Evolutionary conservation across 2,329 filamentous ascomycete genomes (phyloP).

Genomic region (Trichoderma sp.): DNA sequence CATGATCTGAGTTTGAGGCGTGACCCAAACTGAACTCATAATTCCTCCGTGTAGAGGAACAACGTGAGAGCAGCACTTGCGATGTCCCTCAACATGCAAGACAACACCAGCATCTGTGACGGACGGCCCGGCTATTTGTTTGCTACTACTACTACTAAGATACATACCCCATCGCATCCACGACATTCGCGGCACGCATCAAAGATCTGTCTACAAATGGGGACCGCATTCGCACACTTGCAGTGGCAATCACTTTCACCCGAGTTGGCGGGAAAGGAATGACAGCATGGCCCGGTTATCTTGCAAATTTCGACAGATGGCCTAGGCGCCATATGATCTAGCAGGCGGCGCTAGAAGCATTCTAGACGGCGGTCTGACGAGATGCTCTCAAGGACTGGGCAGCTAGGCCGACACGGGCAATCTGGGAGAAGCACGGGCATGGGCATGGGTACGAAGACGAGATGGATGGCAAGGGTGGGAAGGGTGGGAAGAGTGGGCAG

Average conservation of each 20-base stretch:
- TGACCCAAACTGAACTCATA: no score
- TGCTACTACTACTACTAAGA: no score
- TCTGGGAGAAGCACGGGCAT: slow-evolving; percentile 12
- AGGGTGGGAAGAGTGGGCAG: neutral
- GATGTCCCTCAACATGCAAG: no score
- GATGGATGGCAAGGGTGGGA: neutral
- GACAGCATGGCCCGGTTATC: slow-evolving; percentile 26
- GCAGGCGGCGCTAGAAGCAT: slow-evolving; percentile 19
- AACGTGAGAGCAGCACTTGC: neutral
- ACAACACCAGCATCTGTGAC: no score
- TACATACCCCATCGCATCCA: neutral
- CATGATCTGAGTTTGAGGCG: neutral
- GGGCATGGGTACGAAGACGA: neutral
- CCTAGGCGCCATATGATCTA: slow-evolving; percentile 5
- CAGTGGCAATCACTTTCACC: neutral
- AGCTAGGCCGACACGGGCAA: slow-evolving; percentile 9
- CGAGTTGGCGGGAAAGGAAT: neutral
- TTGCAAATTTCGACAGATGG: slow-evolving; percentile 4
- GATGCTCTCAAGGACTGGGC: slow-evolving; percentile 9
- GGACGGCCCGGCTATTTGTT: no score
- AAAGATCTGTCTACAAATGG: neutral
- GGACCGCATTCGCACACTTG: slow-evolving; percentile 7
- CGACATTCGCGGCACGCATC: neutral
- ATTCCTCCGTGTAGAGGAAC: neutral
- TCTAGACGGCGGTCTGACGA: slow-evolving; percentile 22